A percentile compares a stretch with the other conserved stretches of the same genome.
Evolutionary conservation across 208 protist genomes (phyloP).

Genomic region (Acanthamoeba pearcei): DNA sequence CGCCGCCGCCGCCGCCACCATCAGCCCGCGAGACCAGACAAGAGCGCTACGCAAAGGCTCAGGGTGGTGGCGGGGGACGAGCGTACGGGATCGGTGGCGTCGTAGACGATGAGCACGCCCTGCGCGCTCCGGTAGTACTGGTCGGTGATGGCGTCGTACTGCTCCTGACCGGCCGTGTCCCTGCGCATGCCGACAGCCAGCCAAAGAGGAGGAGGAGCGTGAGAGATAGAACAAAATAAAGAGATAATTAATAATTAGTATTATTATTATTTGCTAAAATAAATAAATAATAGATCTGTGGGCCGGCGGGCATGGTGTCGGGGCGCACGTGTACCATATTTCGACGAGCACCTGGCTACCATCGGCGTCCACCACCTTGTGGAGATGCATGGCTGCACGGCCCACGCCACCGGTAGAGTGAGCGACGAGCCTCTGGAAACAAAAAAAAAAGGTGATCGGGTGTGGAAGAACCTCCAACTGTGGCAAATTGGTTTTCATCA

Average conservation of each 20-base stretch:
- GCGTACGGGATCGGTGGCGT: not conserved
- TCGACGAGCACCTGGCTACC: conserved; percentile 23
- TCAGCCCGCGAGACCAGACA: not conserved
- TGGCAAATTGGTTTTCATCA: conserved; percentile 60
- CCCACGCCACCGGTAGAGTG: no score
- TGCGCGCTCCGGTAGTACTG: conserved; percentile 64
- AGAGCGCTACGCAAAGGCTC: not conserved
- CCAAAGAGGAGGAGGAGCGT: no score
- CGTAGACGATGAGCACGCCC: conserved; percentile 14
- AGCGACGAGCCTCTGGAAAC: not conserved
- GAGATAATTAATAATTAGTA: not conserved
- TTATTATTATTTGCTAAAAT: not conserved
- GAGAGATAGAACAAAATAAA: no score
- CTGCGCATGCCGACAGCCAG: not conserved
- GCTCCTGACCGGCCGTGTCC: conserved; percentile 36
- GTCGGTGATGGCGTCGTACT: conserved; percentile 45
- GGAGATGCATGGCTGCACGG: conserved; percentile 27
- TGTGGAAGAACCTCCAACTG: not conserved
- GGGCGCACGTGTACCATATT: conserved; percentile 22
- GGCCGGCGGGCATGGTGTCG: not conserved
- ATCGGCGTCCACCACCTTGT: conserved; percentile 7
- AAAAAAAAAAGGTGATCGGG: not conserved
- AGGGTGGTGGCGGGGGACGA: no score
- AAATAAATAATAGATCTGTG: not conserved
- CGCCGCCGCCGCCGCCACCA: not conserved